Evolutionary conservation across 805 yeast species (phyloP), one percentile per base, ranked within the genome.

Genomic region (Ogataea allantospora): DNA sequence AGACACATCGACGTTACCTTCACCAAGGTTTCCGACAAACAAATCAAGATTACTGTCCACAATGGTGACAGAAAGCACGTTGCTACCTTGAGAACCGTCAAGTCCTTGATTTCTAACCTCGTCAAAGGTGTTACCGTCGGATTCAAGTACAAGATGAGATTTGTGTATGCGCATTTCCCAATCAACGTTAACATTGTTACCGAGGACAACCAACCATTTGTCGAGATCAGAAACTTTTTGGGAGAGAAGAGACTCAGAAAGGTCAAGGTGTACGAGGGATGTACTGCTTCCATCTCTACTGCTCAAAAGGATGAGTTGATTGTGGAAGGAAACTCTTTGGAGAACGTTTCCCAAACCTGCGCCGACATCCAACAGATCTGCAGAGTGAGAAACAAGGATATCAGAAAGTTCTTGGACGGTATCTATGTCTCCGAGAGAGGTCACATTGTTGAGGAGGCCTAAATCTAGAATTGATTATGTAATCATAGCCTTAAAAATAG

Each of bases 141-240:
- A 73, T 91, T 75, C 95, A 82, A 85, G 76, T 93, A 93, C 93
- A 93, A 93, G 87, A 84, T 93, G 96, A 88, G 97, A 80, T 89
- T 88, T 72, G 99, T 93, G 55, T 95, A 91, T 69, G 99, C 99
- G 82, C 99, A 93, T 87, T 93, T 93, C 95, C 99, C 99, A 70
- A 93, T 95, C 76, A 93, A 93, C 75, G 96, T 93, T 58, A 91
- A 89, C 79, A 70, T 88, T 57, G 68, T 85, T 67, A 88, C 84
- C 55, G 75, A 77, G 62, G 91, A 91, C 43, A 87, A 86, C 57
- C 61, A 68, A 40, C 71, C 77, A 50, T 78, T 65, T 65, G 84
- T 89, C 60, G 98, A 93, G 78, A 89, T 93, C 79, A 89, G 98
- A 86, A 93, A 93, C 80, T 93, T 87, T 83, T 82, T 93, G 75